Evolutionary conservation across 2,329 filamentous ascomycete genomes (phyloP), one percentile per base, ranked within the genome.

Genomic region (Teratosphaeria gauchensis): DNA sequence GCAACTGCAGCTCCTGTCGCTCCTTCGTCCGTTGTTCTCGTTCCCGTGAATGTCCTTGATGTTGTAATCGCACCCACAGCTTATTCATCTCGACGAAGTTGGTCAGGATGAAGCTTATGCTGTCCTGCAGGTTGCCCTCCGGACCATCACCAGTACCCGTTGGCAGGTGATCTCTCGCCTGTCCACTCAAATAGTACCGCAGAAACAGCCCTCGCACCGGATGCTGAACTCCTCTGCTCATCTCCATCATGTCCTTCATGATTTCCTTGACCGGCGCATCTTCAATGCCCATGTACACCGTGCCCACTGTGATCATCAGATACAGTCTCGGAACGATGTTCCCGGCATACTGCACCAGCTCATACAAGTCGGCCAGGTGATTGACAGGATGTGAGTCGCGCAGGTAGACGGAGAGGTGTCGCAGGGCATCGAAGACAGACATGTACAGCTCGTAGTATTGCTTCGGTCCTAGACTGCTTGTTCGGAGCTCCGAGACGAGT

Each of bases 211-310:
- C 94, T 59, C 94, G 89, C 63, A 96, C 92, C 16, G 94, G 94
- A 75, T 99, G 94, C 71, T 99, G 94, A 24, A 99, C 92, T 58
- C 94, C 94, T 63, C 94, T 84, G 76, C 91, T 97, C 94, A 99
- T 99, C 76, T 99, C 94, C 94, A 99, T 99, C 94, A 99, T 99
- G 75, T 99, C 94, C 77, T 99, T 99, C 94, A 99, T 99, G 63
- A 99, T 90, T 79, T 99, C 94, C 77, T 99, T 99, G 66, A 99
- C 94, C 0, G 94, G 94, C 59, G 95, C 94, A 81, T 97, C 94
- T 69, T 94, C 89, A 71, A 99, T 95, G 30, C 90, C 87, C 94
- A 99, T 99, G 79, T 99, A 99, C 54, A 96, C 95, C 2, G 94
- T 99, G 59, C 94, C 94, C 46, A 99, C 95, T 0, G 95, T 99